Base-by-base conservation (phyloP, 768 basidiomycete species). In the Suillus subluteus region DNA sequence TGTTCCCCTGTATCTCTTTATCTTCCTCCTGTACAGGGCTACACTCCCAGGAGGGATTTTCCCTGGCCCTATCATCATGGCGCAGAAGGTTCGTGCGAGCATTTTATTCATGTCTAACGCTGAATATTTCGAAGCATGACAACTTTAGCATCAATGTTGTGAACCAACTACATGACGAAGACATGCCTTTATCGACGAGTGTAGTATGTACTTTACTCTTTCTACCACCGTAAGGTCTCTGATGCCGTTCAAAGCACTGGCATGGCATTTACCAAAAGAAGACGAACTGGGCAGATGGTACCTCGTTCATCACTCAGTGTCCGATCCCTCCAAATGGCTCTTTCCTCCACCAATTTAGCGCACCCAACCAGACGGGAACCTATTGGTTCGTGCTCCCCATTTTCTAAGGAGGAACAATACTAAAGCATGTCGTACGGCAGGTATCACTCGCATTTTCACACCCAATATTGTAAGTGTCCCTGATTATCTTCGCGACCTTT, bases 51-150 rank as follows among this genome's bases (percentile, higher is more conserved):
- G 79, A 38, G 84, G 84, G 21, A 76, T 69, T 2, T 83, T 84
- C 62, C 86, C 84, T 2, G 86, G 84, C 4, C 84, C 85, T 12
- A 68, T 85, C 41, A 82, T 87, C 68, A 70, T 46, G 23, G 83
- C 78, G 16, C 73, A 77, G 26, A 88, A 87, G 76, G 76, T 74
- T 64, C 54, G 26, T 67, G 68, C 12, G 1, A 38, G 3, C 61
- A 30, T 15, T 52, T 38, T 38, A 41, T 56, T 54, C 32, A 41
- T n/a, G 18, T 50, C 18, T 23, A n/a, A 61, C 4, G 6, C 35
- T 65, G 2, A 65, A 11, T 30, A n/a, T 40, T 18, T 59, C 23
- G 52, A 54, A 79, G 78, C 77, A 77, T 3, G 68, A 70, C 26
- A 58, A 75, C n/a, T 78, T 81, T 63, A 73, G 72, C 11, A 76